Evolutionary conservation across 805 yeast species (phyloP), one percentile per base, ranked within the genome.

Genomic region (Lachancea dasiensis): DNA sequence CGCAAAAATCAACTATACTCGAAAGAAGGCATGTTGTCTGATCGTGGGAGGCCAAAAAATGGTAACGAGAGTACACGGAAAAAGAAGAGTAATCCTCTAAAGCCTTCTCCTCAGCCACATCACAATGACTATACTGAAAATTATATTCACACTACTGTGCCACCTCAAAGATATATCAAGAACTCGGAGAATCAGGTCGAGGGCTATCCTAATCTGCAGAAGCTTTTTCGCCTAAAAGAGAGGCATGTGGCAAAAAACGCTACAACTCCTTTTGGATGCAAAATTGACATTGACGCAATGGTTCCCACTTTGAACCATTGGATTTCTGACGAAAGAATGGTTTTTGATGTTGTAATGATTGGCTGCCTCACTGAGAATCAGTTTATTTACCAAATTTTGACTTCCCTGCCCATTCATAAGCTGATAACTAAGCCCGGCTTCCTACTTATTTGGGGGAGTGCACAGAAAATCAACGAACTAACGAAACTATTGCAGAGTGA

Each of bases 311-410:
- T 89, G 40, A 70, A 73, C 40, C 53, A 58, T 15, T 83, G 95
- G 94, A 74, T 77, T 22, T 58, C 62, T 13, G 64, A 65, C 14
- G 75, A 77, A 40, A 68, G 72, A 6, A 52, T 84, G 26, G 75
- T 74, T 43, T 90, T 89, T 59, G 96, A 89, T 56, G 95, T 86
- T 8, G 82, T 90, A 10, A 86, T 90, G 95, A 77, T 89, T 38
- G 95, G 95, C 1, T 90, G 92, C 3, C 66, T 90, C 35, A 73
- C 81, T 1, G 89, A 83, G 46, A 78, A 81, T 51, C 87, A 79
- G 51, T 71, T 82, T 38, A 65, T 83, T 14, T 68, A 74, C 30
- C 82, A 85, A 0, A 50, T 80, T 2, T 63, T 89, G 17, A 61
- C 72, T 1, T 73, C 72, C 46, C 62, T 87, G 31, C 95, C 95